These are phyloP conservation scores for Suillus occidentalis DNA, from an alignment of 768 basidiomycete genomes.

Conservation along the genomic window DNA sequence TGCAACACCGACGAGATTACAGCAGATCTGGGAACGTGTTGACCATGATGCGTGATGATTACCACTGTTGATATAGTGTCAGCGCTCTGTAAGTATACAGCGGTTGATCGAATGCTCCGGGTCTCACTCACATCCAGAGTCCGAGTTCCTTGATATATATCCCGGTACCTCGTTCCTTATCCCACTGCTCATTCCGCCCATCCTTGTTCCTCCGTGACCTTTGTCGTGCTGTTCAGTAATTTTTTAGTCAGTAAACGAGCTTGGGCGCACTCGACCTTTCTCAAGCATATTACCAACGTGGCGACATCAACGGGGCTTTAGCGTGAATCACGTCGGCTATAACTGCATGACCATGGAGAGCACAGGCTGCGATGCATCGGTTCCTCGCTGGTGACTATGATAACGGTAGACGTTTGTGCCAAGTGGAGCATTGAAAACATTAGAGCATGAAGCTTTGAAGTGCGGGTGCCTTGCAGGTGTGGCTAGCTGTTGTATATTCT, in stretches of 20 bases:
- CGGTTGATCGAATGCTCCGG: not conserved
- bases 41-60: not conserved
- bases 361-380: slow-evolving; percentile 84
- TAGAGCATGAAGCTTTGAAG: not conserved
- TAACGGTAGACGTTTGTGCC: slow-evolving; percentile 52
- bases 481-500: not conserved
- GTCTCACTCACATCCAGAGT: not conserved
- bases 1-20: not conserved
- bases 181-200: not conserved
- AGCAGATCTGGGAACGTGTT: not conserved
- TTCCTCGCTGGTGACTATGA: slow-evolving; percentile 61
- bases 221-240: not conserved
- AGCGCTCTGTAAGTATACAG: not conserved
- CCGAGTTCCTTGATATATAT: not conserved
- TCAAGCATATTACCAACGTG: not conserved
- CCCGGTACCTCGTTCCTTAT: not conserved
- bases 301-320: not conserved
- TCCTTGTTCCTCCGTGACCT: not conserved
- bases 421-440: slow-evolving; percentile 74
- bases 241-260: not conserved
- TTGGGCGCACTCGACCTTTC: not conserved
- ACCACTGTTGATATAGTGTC: not conserved
- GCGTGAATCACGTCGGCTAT: not conserved
- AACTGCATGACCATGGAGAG: slow-evolving; percentile 29
- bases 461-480: not conserved